Conservation (phyloP, 1,284 basidiomycete genomes). For the Trichosporon coremiiforme region DNA sequence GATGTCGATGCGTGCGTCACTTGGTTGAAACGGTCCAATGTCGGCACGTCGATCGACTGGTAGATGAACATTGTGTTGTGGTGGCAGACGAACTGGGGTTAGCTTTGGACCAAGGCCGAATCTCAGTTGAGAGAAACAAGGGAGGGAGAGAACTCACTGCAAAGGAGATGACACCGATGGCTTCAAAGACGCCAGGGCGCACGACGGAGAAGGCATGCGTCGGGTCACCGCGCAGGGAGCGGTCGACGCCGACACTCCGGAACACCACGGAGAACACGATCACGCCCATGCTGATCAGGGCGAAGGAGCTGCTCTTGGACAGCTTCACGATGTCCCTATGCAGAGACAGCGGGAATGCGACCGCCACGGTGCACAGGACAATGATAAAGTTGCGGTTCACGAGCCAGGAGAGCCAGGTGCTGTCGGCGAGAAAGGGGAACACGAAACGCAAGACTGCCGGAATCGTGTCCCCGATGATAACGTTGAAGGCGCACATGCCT, state of each 20-base stretch:
- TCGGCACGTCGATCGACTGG: constrained; percentile 87
- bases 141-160: too few species aligned
- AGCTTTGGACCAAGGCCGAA: too few species aligned
- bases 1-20: constrained; percentile 90
- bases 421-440: constrained; percentile 71
- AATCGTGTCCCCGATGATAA: constrained; percentile 90
- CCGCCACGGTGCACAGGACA: constrained; percentile 75
- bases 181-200: constrained; percentile 78
- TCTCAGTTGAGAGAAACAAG: too few species aligned
- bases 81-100: constrained; percentile 69
- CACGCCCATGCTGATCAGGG: constrained; percentile 87
- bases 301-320: constrained; percentile 85
- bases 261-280: constrained; percentile 87
- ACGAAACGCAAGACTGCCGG: constrained; percentile 87
- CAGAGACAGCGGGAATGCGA: constrained; percentile 92
- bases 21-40: constrained; percentile 78
- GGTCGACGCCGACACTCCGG: constrained; percentile 78
- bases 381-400: constrained; percentile 88
- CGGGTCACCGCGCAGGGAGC: constrained; percentile 69
- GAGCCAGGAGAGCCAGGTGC: constrained; percentile 75
- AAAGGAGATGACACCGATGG: constrained; percentile 93
- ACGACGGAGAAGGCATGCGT: constrained; percentile 70
- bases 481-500: constrained; percentile 95
- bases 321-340: constrained; percentile 98
- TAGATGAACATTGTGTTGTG: constrained; percentile 95